phyloP scores from a whole-genome alignment of 805 yeast genomes.

The Candida odintsovae region DNA sequence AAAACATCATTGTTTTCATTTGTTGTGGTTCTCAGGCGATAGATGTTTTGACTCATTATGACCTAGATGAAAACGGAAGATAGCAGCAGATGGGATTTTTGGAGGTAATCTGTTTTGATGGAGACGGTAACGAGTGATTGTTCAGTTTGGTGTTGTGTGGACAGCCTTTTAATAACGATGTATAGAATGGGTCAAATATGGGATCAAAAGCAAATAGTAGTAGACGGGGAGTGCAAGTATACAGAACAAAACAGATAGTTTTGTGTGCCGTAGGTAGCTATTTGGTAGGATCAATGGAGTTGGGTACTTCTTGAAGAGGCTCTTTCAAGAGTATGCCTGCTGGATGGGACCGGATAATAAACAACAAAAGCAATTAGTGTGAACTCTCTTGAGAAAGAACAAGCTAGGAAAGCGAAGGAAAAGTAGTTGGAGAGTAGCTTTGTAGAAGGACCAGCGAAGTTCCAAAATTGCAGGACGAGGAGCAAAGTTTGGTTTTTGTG shows the following conservation, averaged over 20 bases:
- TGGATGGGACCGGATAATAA: background rate
- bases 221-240: background rate
- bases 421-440: background rate
- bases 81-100: background rate
- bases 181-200: background rate
- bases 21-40: constrained; percentile 16
- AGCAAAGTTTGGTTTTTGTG: background rate
- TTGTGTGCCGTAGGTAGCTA: background rate
- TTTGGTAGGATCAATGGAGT: background rate
- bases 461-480: background rate
- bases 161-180: background rate
- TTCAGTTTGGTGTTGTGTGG: background rate
- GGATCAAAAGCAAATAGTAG: background rate
- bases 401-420: background rate
- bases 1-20: constrained; percentile 19
- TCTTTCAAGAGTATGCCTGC: background rate
- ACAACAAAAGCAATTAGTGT: background rate
- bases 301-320: background rate
- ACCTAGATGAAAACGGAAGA: background rate
- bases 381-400: background rate
- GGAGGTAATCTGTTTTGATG: background rate
- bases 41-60: constrained; percentile 16
- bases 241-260: background rate
- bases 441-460: background rate
- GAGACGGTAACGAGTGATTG: background rate